Base-by-base conservation (phyloP, 2,329 filamentous ascomycete genomes). In the Diaporthe sp. region DNA sequence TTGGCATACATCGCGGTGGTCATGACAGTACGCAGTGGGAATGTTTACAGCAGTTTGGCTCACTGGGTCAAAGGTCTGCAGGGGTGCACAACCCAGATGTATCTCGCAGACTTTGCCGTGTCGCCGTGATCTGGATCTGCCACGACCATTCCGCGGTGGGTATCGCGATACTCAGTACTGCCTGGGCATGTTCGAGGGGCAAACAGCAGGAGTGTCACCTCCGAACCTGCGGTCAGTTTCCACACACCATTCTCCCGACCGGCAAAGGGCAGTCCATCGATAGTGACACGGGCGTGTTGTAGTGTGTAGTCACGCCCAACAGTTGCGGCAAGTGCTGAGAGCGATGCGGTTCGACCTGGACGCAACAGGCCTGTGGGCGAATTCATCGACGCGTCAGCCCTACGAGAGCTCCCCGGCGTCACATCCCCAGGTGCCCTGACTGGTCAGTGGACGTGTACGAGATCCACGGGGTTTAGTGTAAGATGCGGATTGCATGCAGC, bases 401-500 rank as follows among this genome's bases (percentile, higher is more conserved):
- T 68, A 68, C 32, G 47, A 68, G 63, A 68, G 13, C 15, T 12
- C 32, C 47, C 63, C 32, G 61, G 32, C 32, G 47, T 27, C 32
- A 53, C 22, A n/a, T 22, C 27, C n/a, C 63, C 47, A 32, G 25
- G 44, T 35, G 44, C n/a, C 63, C 47, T 22, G n/a, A 53, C 32
- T 30, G 47, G 63, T 27, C 63, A 19, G 37, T 17, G 63, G 27
- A 22, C 50, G 47, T 51, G 32, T 51, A 39, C 63, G 47, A 68
- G 63, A 68, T 68, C 47, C 63, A 68, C 47, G 63, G 32, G 22
- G 22, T 39, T 32, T 68, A 17, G 13, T 68, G 47, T 68, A 17
- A 68, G 47, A 68, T 51, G 27, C 44, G 12, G 12, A 47, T 19
- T 53, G 44, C 47, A 68, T 68, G 63, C 63, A 68, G 63, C 13